Evolutionary conservation across 1,284 basidiomycete genomes (phyloP), one percentile per base, ranked within the genome.

Genomic region (Trametes sp.): DNA sequence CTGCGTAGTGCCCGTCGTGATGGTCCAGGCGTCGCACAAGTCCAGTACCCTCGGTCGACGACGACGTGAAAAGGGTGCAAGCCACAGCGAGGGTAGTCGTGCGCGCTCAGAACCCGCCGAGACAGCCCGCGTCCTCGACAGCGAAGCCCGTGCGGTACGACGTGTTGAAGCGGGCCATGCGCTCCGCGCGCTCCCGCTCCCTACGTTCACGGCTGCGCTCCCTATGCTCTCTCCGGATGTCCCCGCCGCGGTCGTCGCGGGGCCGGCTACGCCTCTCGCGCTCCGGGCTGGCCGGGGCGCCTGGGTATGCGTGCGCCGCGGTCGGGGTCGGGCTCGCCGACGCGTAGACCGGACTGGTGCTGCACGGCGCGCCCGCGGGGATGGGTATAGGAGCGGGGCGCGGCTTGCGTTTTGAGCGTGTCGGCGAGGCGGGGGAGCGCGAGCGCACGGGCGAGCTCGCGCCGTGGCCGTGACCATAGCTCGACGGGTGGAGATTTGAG

Each of bases 121-220:
- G 52, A 26, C 58, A 59, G 26, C 58, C 58, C 42, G 35, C 24
- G 26, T 59, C 58, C 58, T 59, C 58, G 16, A 54, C 58, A 5
- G 33, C 9, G 44, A 59, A 51, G 26, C 58, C 51, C 10, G 53
- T 54, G 24, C 58, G 9, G 26, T 51, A 59, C 33, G 58, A 59
- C 58, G 63, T 48, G 48, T 63, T 76, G 61, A 75, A 75, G 31
- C 63, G 63, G 28, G 67, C 61, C 33, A 63, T 59, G 16, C 64
- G 65, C 54, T 63, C 63, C 11, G 57, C 61, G 52, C 59, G 62
- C 61, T 54, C 67, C 49, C 63, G 51, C 14, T 68, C 69, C 64
- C 69, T 41, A 56, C 71, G 48, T 60, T 70, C 54, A 49, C 70
- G 62, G 69, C 70, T 57, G 65, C 75, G 31, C 55, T 71, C 69